These are phyloP conservation scores for Cladosporium sp. DNA, from an alignment of 2,329 filamentous ascomycete genomes.

Conservation along the genomic window DNA sequence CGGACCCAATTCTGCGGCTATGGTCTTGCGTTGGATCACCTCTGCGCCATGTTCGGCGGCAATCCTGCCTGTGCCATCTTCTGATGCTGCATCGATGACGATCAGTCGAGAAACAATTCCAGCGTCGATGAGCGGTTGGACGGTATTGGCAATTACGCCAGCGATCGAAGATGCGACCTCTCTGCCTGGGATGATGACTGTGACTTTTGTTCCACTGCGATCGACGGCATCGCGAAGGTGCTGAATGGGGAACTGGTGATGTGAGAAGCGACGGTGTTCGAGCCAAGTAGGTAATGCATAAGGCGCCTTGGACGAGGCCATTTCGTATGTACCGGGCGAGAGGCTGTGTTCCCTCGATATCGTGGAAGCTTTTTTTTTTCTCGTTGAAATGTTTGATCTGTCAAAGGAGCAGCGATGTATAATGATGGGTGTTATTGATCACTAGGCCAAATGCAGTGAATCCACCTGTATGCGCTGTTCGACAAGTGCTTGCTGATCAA, in stretches of 20 bases:
- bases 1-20: conserved; percentile 2
- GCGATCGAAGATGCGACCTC: background rate
- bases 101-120: background rate
- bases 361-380: no score
- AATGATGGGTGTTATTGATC: no score
- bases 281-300: background rate
- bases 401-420: no score
- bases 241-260: background rate
- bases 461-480: no score
- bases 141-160: background rate
- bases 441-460: no score
- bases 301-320: background rate
- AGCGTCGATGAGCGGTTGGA: background rate
- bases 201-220: background rate
- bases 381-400: no score
- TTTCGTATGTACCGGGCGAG: no score
- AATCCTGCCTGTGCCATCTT: conserved; percentile 4
- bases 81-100: conserved; percentile 5
- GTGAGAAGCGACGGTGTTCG: background rate
- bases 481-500: no score
- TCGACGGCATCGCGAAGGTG: background rate
- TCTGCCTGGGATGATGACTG: conserved; percentile 4
- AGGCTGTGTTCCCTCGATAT: no score
- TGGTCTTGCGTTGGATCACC: conserved; percentile 4
- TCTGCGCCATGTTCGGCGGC: background rate